Evolutionary conservation across 192 early-diverging fungal genomes (phyloP).

Genomic region (Coemansia sp.): DNA sequence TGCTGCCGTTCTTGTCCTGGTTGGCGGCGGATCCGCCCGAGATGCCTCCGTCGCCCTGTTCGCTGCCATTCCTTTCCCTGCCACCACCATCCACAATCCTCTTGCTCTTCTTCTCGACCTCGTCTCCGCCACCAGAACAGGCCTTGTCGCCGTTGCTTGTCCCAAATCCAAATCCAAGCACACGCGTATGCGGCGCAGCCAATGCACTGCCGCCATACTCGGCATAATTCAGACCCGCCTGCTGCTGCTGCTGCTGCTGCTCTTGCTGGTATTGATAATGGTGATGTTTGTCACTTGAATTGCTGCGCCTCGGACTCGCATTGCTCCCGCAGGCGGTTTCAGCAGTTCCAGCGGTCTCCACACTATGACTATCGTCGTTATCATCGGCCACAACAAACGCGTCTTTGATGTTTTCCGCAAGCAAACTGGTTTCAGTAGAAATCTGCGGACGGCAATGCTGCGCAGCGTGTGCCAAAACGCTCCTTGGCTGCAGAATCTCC

Average conservation of each 20-base stretch:
- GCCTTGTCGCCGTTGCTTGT: neutral
- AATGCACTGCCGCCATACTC: too few relatives aligned
- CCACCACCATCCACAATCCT: neutral
- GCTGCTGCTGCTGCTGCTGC: too few relatives aligned
- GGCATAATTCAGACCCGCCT: too few relatives aligned
- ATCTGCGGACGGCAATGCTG: neutral
- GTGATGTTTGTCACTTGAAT: neutral
- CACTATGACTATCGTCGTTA: neutral
- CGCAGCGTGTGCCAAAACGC: neutral
- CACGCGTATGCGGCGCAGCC: neutral
- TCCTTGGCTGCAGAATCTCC: neutral
- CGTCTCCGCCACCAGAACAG: neutral
- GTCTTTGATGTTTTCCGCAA: neutral
- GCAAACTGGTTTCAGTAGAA: neutral
- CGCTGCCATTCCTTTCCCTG: neutral
- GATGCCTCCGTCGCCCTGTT: neutral
- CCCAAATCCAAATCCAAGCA: neutral
- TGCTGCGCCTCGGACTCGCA: neutral
- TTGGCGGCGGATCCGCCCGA: neutral
- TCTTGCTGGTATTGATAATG: too few relatives aligned
- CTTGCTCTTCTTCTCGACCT: neutral
- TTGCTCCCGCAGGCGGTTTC: neutral
- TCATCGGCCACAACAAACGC: conserved; percentile 4
- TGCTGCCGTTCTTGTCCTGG: conserved; percentile 4
- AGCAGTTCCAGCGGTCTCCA: neutral